phyloP scores from a whole-genome alignment of 108 stramenopile genomes.

The Nannochloropsis salina region DNA sequence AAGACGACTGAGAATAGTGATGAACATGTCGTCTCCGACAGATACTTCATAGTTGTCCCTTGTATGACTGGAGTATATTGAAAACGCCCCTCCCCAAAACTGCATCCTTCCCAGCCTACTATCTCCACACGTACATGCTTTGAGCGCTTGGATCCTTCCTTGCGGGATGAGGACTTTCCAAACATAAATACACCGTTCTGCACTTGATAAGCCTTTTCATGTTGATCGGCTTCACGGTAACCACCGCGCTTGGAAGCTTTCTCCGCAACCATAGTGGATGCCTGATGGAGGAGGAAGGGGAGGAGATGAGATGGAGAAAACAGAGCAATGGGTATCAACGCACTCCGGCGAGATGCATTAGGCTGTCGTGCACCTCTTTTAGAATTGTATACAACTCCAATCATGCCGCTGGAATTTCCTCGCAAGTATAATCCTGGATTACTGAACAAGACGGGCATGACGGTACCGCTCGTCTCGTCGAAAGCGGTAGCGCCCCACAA shows the following conservation, averaged over 20 bases:
- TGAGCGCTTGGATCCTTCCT: not conserved
- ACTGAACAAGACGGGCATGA: too few relatives aligned
- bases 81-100: not conserved
- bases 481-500: too few relatives aligned
- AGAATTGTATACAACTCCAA: too few relatives aligned
- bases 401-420: too few relatives aligned
- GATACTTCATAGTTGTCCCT: too few relatives aligned
- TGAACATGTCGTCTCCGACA: not conserved
- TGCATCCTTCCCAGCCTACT: conserved; percentile 61
- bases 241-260: not conserved
- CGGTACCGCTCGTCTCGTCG: too few relatives aligned
- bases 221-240: conserved; percentile 53
- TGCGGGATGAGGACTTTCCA: conserved; percentile 66
- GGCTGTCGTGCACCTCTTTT: too few relatives aligned
- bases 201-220: conserved; percentile 94
- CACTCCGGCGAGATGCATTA: too few relatives aligned
- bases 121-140: conserved; percentile 52
- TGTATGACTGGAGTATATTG: too few relatives aligned
- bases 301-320: not conserved
- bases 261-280: not conserved
- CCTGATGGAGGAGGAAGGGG: not conserved
- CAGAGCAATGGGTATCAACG: too few relatives aligned
- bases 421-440: too few relatives aligned
- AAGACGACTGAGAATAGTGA: not conserved
- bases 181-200: conserved; percentile 94